Percentiles rank a stretch among this genome's conserved stretches.
Evolutionary conservation across 805 yeast genomes (phyloP).

Genomic region (Pichia membranifaciens): DNA sequence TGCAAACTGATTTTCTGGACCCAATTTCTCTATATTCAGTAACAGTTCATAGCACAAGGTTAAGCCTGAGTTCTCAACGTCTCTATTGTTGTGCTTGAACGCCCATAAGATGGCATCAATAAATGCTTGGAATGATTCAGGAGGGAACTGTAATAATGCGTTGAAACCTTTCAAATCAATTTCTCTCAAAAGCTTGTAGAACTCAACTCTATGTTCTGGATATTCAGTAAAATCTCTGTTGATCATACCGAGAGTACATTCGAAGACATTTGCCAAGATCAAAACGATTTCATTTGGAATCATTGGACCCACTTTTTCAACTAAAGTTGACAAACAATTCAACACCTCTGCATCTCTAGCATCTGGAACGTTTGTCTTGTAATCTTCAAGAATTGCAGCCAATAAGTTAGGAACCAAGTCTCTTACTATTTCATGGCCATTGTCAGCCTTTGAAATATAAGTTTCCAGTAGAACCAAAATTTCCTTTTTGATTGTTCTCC

Average conservation of each 20-base stretch:
- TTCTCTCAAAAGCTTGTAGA: constrained; percentile 82
- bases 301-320: constrained; percentile 77
- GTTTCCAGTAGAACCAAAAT: constrained; percentile 83
- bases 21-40: constrained; percentile 75
- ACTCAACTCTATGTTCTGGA: constrained; percentile 97
- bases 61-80: constrained; percentile 90
- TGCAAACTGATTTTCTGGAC: constrained; percentile 59
- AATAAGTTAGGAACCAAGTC: constrained; percentile 80
- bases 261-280: constrained; percentile 86
- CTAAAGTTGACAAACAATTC: constrained; percentile 89
- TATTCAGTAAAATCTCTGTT: constrained; percentile 92
- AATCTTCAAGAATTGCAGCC: constrained; percentile 82
- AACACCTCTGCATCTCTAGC: constrained; percentile 97
- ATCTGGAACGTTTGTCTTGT: constrained; percentile 82
- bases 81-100: constrained; percentile 93
- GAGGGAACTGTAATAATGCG: constrained; percentile 82
- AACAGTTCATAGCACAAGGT: constrained; percentile 77
- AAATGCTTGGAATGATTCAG: constrained; percentile 84
- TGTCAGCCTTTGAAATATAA: constrained; percentile 81
- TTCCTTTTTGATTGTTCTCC: constrained; percentile 95
- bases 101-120: constrained; percentile 98
- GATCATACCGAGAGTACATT: constrained; percentile 92
- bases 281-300: constrained; percentile 86
- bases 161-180: constrained; percentile 80
- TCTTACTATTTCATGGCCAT: constrained; percentile 74